Conservation (phyloP, 208 protist species). For the Crithidia bombi region DNA sequence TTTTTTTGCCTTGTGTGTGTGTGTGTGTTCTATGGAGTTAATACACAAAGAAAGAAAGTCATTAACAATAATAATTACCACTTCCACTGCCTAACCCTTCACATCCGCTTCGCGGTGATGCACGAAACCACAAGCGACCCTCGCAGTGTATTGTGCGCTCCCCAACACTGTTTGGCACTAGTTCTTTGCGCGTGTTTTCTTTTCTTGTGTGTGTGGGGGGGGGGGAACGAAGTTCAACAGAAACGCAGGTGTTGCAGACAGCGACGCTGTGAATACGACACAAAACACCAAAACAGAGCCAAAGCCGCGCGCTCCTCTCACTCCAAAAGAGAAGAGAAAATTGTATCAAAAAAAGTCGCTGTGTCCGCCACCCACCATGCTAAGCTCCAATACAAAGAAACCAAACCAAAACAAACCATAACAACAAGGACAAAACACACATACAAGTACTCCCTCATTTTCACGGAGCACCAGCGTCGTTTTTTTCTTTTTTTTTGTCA, state of each 20-base stretch:
- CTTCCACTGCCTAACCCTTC: not conserved
- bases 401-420: constrained; percentile 15
- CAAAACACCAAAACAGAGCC: too few species aligned
- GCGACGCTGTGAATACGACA: not conserved
- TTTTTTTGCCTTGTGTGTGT: constrained; percentile 24
- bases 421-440: too few species aligned
- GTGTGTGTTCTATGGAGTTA: constrained; percentile 4
- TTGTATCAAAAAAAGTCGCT: too few species aligned
- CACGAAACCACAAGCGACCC: not conserved
- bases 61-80: constrained; percentile 9
- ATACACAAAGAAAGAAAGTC: constrained; percentile 19
- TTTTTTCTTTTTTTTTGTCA: too few species aligned
- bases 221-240: not conserved
- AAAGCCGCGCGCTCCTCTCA: too few species aligned
- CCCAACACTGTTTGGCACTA: not conserved
- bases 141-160: not conserved
- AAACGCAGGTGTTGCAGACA: not conserved
- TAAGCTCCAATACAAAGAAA: not conserved
- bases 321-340: too few species aligned
- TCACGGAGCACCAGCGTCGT: too few species aligned
- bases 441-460: too few species aligned
- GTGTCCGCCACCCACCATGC: not conserved
- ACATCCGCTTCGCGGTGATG: not conserved
- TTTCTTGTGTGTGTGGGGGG: too few species aligned
- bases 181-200: too few species aligned